Conservation (phyloP, 768 basidiomycete species). For the Collybia nuda region DNA sequence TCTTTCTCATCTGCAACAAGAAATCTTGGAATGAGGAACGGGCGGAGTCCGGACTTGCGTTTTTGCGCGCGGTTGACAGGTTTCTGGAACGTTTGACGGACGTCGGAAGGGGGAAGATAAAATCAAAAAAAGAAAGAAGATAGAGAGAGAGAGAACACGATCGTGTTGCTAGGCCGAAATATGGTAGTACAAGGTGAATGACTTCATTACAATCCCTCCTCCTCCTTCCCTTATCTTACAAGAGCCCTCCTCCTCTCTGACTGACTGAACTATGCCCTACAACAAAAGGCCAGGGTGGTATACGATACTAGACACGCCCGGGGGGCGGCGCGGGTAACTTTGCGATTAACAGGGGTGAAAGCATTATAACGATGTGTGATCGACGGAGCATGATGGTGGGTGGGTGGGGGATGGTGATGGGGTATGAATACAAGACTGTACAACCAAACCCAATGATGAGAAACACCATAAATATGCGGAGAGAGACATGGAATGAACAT, state of each 20-base stretch:
- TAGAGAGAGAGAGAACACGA: constrained; percentile 19
- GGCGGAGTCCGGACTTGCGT: background rate
- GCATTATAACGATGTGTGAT: constrained; percentile 15
- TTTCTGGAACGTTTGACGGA: too few relatives aligned
- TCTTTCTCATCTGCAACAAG: too few relatives aligned
- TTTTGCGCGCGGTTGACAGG: background rate
- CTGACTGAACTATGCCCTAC: constrained; percentile 10
- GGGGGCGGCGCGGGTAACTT: background rate
- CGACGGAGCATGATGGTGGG: background rate
- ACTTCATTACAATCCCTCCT: constrained; percentile 31
- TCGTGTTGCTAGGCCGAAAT: constrained; percentile 23
- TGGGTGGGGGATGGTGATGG: background rate
- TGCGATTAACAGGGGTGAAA: constrained; percentile 17
- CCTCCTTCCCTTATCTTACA: constrained; percentile 10
- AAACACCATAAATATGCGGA: too few relatives aligned
- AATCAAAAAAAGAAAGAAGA: constrained; percentile 1
- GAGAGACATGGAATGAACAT: background rate
- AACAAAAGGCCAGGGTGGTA: constrained; percentile 15
- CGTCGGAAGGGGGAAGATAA: too few relatives aligned
- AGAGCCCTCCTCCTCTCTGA: constrained; percentile 1
- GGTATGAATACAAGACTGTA: background rate
- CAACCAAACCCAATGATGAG: too few relatives aligned
- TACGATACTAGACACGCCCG: constrained; percentile 13
- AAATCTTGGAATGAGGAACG: too few relatives aligned
- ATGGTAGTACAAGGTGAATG: constrained; percentile 32